These are phyloP conservation scores for Hypoxylon rubiginosum DNA, from an alignment of 2,329 filamentous ascomycete genomes.

Conservation along the genomic window DNA sequence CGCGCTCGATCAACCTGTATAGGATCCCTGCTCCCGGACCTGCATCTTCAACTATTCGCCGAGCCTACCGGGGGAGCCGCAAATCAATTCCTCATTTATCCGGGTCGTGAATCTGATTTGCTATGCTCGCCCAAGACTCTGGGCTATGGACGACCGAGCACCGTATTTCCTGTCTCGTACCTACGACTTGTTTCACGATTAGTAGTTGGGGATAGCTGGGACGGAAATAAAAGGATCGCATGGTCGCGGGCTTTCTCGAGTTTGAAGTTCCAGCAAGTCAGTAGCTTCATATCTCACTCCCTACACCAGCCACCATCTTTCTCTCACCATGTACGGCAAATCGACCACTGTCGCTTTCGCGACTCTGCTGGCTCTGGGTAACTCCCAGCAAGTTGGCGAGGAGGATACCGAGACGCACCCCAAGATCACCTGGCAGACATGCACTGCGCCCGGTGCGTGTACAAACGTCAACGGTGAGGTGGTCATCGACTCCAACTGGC, in stretches of 20 bases:
- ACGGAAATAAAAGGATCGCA: slow-evolving; percentile 21
- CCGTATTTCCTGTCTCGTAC: slow-evolving; percentile 30
- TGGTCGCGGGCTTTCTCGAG: slow-evolving; percentile 4
- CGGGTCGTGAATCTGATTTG: slow-evolving; percentile 25
- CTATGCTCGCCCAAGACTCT: slow-evolving; percentile 1
- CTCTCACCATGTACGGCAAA: slow-evolving; percentile 29
- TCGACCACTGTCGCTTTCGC: slow-evolving; percentile 42
- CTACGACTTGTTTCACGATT: slow-evolving; percentile 6
- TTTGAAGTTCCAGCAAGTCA: slow-evolving; percentile 8
- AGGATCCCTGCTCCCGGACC: neutral
- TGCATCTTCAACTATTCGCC: slow-evolving; percentile 1
- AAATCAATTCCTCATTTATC: slow-evolving; percentile 25
- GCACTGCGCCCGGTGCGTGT: slow-evolving; percentile 58
- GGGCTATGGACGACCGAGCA: slow-evolving; percentile 13
- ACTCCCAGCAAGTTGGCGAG: slow-evolving; percentile 58
- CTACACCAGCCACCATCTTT: neutral
- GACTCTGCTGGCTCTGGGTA: slow-evolving; percentile 53
- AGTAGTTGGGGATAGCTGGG: neutral
- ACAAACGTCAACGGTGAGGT: slow-evolving; percentile 57
- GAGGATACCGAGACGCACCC: slow-evolving; percentile 58
- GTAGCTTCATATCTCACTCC: slow-evolving; percentile 3
- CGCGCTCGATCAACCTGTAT: neutral
- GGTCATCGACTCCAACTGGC: slow-evolving; percentile 65
- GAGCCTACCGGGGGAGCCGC: slow-evolving; percentile 10
- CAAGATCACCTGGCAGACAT: slow-evolving; percentile 59